Evolutionary conservation across 331 rosid species (phyloP).

Genomic region (Malus hybrid): DNA sequence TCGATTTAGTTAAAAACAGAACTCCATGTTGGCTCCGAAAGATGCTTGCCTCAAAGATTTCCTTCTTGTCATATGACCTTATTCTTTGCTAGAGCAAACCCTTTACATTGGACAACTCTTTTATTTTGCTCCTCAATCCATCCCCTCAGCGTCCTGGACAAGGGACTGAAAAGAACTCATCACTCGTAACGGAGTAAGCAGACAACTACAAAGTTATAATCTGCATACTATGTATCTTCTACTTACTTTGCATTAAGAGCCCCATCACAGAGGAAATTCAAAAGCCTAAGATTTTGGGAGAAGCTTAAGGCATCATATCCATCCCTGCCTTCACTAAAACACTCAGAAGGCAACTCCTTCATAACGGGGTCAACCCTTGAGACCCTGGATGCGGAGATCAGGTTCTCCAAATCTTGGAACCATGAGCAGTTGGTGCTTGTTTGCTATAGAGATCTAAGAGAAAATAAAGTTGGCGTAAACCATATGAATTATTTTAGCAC

Average conservation of each 20-base stretch:
- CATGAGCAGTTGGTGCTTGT: conserved; percentile 37
- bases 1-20: not conserved
- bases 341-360: conserved; percentile 48
- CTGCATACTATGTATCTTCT: not conserved
- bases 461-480: conserved; percentile 1
- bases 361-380: conserved; percentile 7
- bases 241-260: conserved; percentile 65
- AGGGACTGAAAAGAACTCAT: conserved; percentile 7
- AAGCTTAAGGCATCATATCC: conserved; percentile 22
- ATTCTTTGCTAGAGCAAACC: conserved; percentile 39
- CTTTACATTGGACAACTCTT: conserved; percentile 26
- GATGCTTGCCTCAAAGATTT: not conserved
- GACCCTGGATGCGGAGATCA: conserved; percentile 34
- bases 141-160: conserved; percentile 48
- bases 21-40: not conserved
- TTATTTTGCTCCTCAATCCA: conserved; percentile 50
- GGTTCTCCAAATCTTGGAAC: conserved; percentile 50
- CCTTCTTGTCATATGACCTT: not conserved
- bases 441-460: conserved; percentile 29
- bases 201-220: not conserved
- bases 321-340: conserved; percentile 13
- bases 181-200: conserved; percentile 7
- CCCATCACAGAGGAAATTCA: conserved; percentile 66
- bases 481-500: not conserved
- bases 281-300: conserved; percentile 24